Conservation (phyloP, 2,329 filamentous ascomycete genomes). For the Scorias spongiosa region DNA sequence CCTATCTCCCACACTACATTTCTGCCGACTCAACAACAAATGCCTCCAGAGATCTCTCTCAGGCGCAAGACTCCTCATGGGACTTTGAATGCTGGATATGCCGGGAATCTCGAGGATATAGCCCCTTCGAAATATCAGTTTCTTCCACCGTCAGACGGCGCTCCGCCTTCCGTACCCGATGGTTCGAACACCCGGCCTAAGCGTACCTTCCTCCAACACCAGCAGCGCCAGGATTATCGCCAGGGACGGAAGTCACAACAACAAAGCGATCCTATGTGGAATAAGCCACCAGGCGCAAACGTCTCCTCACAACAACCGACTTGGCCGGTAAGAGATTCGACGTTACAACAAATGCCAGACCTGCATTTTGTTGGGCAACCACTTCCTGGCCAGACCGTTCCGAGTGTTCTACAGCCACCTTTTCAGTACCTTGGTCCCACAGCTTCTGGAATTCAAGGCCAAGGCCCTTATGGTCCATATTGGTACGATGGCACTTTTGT, state of each 20-base stretch:
- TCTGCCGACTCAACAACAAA: conserved; percentile 2
- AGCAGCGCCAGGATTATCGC: conserved; percentile 16
- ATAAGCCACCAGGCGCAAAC: not conserved
- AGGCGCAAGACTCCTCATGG: conserved; percentile 87
- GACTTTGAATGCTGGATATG: conserved; percentile 82
- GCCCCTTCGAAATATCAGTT: conserved; percentile 61
- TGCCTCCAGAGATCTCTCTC: conserved; percentile 54
- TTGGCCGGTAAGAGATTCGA: conserved; percentile 41
- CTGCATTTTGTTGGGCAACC: conserved; percentile 18
- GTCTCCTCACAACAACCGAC: conserved; percentile 5
- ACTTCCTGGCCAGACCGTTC: conserved; percentile 30
- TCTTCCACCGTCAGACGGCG: conserved; percentile 41
- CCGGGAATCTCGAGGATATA: conserved; percentile 44
- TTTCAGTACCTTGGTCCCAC: conserved; percentile 45
- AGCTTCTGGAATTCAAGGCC: conserved; percentile 39
- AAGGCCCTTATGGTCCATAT: conserved; percentile 44
- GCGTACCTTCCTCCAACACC: conserved; percentile 17
- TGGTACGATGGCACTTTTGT: conserved; percentile 49
- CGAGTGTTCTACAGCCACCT: conserved; percentile 44
- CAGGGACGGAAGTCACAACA: not conserved
- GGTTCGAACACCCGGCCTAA: conserved; percentile 4
- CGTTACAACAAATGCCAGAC: conserved; percentile 42
- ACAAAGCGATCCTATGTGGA: conserved; percentile 1
- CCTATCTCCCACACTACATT: conserved; percentile 1
- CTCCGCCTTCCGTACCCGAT: conserved; percentile 8